phyloP scores from a whole-genome alignment of 2,329 filamentous ascomycete species.

The Colletotrichum spinosum region DNA sequence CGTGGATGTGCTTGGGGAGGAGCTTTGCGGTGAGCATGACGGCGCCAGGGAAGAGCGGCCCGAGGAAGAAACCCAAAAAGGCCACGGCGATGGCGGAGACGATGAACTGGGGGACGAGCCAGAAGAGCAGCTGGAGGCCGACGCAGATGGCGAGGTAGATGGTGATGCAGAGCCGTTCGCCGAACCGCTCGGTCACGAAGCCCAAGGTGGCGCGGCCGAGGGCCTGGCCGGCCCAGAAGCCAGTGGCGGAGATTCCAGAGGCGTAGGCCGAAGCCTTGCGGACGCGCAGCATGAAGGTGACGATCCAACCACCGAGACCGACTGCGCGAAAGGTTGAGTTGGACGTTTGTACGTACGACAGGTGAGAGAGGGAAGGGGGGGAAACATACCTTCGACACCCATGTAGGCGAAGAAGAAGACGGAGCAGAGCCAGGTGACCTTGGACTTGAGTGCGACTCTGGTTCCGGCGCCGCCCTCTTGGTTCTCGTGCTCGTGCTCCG shows the following conservation, averaged over 20 bases:
- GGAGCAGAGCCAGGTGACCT: constrained; percentile 74
- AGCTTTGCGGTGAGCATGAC: constrained; percentile 79
- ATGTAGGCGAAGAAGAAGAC: constrained; percentile 80
- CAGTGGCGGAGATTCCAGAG: constrained; percentile 78
- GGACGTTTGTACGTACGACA: background rate
- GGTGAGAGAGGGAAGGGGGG: background rate
- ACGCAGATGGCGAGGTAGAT: constrained; percentile 72
- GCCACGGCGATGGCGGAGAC: constrained; percentile 70
- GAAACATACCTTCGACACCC: constrained; percentile 68
- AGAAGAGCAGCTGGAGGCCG: constrained; percentile 70
- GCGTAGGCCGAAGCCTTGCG: constrained; percentile 73
- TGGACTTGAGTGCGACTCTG: constrained; percentile 53
- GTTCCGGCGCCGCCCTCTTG: constrained; percentile 47
- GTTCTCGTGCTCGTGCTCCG: constrained; percentile 45
- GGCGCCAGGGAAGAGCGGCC: constrained; percentile 78
- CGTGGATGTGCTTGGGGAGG: constrained; percentile 76
- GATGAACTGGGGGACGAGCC: constrained; percentile 70
- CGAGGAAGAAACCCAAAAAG: constrained; percentile 79
- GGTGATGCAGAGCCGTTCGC: constrained; percentile 71
- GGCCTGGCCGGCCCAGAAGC: constrained; percentile 85
- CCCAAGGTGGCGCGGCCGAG: constrained; percentile 74
- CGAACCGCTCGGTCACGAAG: constrained; percentile 76
- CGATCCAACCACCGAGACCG: constrained; percentile 81
- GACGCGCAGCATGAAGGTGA: constrained; percentile 82
- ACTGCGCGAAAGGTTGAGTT: constrained; percentile 46